Conservation (phyloP, 2,329 filamentous ascomycete genomes). For the Ophiostoma triangulosporum region DNA sequence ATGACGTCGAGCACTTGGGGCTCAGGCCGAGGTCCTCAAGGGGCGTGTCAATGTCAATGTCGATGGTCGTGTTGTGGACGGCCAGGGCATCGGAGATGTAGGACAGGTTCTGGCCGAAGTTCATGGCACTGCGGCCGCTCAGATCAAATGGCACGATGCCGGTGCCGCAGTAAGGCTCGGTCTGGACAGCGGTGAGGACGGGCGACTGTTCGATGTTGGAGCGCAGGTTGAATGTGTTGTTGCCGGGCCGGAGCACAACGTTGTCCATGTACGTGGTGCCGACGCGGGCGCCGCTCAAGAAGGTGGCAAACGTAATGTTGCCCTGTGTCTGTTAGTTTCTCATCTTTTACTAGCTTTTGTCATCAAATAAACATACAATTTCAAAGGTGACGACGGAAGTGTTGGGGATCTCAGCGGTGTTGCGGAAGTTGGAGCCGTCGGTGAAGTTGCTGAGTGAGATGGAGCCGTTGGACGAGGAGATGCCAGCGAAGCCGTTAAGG, state of each 20-base stretch:
- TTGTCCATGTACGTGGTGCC: conserved; percentile 45
- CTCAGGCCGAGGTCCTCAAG: conserved; percentile 22
- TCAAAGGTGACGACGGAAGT: conserved; percentile 49
- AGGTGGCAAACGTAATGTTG: conserved; percentile 48
- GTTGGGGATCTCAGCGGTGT: conserved; percentile 48
- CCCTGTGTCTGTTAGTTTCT: conserved; percentile 30
- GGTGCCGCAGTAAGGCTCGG: conserved; percentile 36
- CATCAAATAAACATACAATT: conserved; percentile 32
- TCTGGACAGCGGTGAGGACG: conserved; percentile 30
- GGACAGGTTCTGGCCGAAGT: conserved; percentile 35
- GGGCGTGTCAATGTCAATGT: conserved; percentile 36
- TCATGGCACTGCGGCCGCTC: conserved; percentile 36
- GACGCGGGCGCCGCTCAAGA: conserved; percentile 35
- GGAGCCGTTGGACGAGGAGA: conserved; percentile 35
- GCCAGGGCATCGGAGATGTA: conserved; percentile 45
- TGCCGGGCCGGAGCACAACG: conserved; percentile 43
- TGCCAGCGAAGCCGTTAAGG: conserved; percentile 42
- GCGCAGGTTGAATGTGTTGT: conserved; percentile 41
- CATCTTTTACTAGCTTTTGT: background rate
- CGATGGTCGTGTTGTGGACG: conserved; percentile 35
- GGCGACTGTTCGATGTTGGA: conserved; percentile 37
- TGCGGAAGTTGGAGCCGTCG: conserved; percentile 47
- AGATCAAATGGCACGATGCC: conserved; percentile 43
- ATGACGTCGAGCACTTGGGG: conserved; percentile 14
- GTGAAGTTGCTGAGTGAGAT: conserved; percentile 28